phyloP scores from a whole-genome alignment of 1,284 basidiomycete genomes.

The Anthracocystis setariae region DNA sequence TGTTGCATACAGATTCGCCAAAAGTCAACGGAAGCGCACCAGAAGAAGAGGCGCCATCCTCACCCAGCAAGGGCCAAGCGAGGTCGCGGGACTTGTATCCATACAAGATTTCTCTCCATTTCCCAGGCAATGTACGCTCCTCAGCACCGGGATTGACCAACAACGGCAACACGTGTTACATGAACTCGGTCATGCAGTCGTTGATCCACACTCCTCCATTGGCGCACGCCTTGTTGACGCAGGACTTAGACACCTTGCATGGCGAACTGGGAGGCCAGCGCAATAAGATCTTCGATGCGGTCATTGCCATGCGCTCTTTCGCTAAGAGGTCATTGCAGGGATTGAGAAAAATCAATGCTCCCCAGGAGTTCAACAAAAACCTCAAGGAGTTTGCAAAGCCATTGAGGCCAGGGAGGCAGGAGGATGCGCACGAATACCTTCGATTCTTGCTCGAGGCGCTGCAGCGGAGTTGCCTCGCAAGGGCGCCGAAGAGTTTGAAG shows the following conservation, averaged over 20 bases:
- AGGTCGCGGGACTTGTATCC: conserved; percentile 40
- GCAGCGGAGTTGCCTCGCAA: conserved; percentile 83
- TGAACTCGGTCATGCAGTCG: conserved; percentile 94
- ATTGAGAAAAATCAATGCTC: conserved; percentile 34
- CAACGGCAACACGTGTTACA: conserved; percentile 95
- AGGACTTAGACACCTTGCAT: conserved; percentile 72
- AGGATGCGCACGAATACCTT: conserved; percentile 98
- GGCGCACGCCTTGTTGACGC: conserved; percentile 74
- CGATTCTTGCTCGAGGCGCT: conserved; percentile 91
- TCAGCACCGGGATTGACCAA: conserved; percentile 78
- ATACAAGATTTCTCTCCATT: conserved; percentile 45
- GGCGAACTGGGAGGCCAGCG: conserved; percentile 51
- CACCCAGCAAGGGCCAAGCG: conserved; percentile 27
- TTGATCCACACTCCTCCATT: conserved; percentile 93
- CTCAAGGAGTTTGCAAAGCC: conserved; percentile 83
- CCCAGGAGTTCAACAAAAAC: conserved; percentile 56
- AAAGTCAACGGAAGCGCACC: conserved; percentile 16
- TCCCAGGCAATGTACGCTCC: conserved; percentile 41
- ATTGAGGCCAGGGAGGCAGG: conserved; percentile 89
- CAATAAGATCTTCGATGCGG: conserved; percentile 55
- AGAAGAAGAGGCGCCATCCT: conserved; percentile 2
- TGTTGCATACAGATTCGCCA: conserved; percentile 40
- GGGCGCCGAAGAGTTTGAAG: conserved; percentile 75
- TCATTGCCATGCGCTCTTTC: conserved; percentile 71
- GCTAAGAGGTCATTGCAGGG: conserved; percentile 71